Evolutionary conservation across 495 filamentous ascomycete genomes (phyloP), one percentile per base, ranked within the genome.

Genomic region (Lasiosphaeria hispida): DNA sequence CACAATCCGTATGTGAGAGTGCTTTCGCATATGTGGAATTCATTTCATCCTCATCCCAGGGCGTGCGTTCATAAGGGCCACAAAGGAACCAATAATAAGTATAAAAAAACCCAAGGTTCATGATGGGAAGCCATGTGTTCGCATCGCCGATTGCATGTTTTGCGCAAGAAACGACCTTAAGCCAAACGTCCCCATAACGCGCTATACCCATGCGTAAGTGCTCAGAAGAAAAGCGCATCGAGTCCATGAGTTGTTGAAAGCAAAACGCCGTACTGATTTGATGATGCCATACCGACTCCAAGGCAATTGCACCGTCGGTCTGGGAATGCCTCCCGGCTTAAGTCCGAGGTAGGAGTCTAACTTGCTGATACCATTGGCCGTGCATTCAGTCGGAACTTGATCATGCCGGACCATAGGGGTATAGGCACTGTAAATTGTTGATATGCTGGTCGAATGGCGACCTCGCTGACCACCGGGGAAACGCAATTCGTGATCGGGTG

Each of bases 181-280:
- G 23, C 13, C 41, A 55, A 10, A 18, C 18, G 43, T 45, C 17
- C 33, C 53, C 53, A 47, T 41, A 55, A 55, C 53, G 53, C 53
- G 53, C 53, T 55, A 38, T 41, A 55, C 53, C 53, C 33, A 47
- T 55, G 42, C 42, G 23, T 37, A 45, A 35, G 47, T 15, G 41
- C 37, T 37, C 40, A 51, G 23, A 41, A 40, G 40, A 52, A 39
- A 14, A n/a, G 49, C 15, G 38, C 49, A 17, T 17, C 17, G 47
- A 47, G 19, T 45, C 23, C 13, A 48, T 55, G 34, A 44, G 35
- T 40, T 52, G 57, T 30, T 59, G 23, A 53, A 42, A 18, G 19
- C 49, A 49, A 41, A 41, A 49, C 51, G 55, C 55, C 55, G 23
- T 45, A 18, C 38, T 30, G 42, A 11, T 30, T 40, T 36, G 36